Base-by-base conservation (phyloP, 495 filamentous ascomycete genomes). In the Tuber indicum region DNA sequence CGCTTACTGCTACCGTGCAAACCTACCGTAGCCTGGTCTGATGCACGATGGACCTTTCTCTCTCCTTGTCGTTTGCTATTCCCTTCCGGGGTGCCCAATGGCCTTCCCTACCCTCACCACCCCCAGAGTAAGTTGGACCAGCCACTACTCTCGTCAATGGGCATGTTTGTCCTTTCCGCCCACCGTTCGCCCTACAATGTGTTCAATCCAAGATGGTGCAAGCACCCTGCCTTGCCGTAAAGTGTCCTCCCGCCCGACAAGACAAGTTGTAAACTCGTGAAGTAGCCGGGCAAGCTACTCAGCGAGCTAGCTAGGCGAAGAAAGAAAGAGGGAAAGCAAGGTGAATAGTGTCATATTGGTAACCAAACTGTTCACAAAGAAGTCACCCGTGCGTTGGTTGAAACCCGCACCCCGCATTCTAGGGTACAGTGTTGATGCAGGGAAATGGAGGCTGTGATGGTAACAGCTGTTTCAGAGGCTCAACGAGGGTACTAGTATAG, bases 171-270 rank as follows among this genome's bases (percentile, higher is more conserved):
- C 23, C n/a, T 62, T 62, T 26, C 6, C 3, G n/a, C n/a, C 52
- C 52, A 62, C 52, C 58, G 58, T 36, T 66, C 58, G 58, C 58
- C 58, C 58, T 66, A 36, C 26, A 36, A 66, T 62, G 58, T n/a
- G 58, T 36, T 36, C 58, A 36, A 12, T 66, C 5, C 3, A 66
- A 3, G 14, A 66, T 26, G 14, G 58, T 17, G 0, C 26, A n/a
- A 66, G 58, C 36, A 17, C n/a, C n/a, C n/a, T n/a, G 12, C 7
- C n/a, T 36, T 32, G 16, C 26, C 58, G 26, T 17, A 32, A 26
- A 32, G 12, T 12, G 14, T 66, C n/a, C 58, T 58, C 58, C 58
- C 58, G 32, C 14, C n/a, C 10, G 9, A 26, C 58, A 66, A 66
- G 58, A 26, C 58, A 36, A 7, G 26, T 66, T 66, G 26, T 4